Percentiles rank a stretch among this genome's conserved stretches.
Conservation (phyloP, 2,329 filamentous ascomycete species). For the Samsoniella hepiali region DNA sequence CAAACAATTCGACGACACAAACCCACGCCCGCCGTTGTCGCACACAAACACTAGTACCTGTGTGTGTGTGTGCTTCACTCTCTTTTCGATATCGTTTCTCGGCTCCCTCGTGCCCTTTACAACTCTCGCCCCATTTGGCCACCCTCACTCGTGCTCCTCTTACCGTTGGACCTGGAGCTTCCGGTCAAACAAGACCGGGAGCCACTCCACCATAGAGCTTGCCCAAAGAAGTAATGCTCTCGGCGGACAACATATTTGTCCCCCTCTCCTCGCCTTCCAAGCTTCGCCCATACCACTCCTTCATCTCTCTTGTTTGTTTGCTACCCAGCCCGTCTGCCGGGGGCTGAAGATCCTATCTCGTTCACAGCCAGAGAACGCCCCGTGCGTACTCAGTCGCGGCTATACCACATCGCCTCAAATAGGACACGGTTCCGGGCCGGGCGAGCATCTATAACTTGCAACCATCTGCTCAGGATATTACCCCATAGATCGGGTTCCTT, state of each 20-base stretch:
- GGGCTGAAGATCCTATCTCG: neutral
- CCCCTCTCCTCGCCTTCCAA: neutral
- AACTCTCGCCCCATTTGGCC: slow-evolving; percentile 10
- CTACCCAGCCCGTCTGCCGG: neutral
- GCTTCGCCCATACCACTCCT: neutral
- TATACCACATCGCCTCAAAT: slow-evolving; percentile 2
- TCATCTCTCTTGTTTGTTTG: slow-evolving; percentile 15
- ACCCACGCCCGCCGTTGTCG: slow-evolving; percentile 8
- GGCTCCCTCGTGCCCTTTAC: slow-evolving; percentile 3
- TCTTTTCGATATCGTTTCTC: slow-evolving; percentile 5
- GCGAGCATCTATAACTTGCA: neutral
- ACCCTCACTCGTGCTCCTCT: neutral
- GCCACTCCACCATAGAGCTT: slow-evolving; percentile 12
- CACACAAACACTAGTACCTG: slow-evolving; percentile 19
- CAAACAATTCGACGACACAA: slow-evolving; percentile 17
- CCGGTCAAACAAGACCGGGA: slow-evolving; percentile 12
- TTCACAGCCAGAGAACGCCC: neutral
- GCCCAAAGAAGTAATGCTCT: slow-evolving; percentile 18
- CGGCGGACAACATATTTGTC: slow-evolving; percentile 17
- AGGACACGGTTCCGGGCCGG: neutral
- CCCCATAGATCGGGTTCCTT: slow-evolving; percentile 11
- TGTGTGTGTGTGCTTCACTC: slow-evolving; percentile 6
- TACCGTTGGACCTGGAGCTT: slow-evolving; percentile 6
- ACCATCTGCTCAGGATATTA: neutral
- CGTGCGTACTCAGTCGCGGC: neutral